phyloP scores from a whole-genome alignment of 192 early-diverging fungal species.

The Pilaira anomala region DNA sequence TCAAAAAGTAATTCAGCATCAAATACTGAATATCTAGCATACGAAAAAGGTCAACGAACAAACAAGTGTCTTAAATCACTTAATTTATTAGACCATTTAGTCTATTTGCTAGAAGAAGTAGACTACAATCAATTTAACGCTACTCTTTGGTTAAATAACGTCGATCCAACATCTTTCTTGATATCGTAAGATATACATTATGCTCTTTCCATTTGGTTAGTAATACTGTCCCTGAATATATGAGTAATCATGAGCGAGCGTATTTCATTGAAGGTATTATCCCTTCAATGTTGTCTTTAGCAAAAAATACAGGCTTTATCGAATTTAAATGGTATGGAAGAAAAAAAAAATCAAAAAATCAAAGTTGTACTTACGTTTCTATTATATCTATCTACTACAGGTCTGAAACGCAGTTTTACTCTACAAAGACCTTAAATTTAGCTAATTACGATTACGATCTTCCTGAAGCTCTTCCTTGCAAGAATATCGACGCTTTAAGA shows the following conservation, averaged over 20 bases:
- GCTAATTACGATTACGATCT: conserved; percentile 7
- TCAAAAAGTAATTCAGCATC: conserved; percentile 16
- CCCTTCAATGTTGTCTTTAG: conserved; percentile 13
- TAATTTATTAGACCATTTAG: too few species aligned
- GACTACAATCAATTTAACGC: too few species aligned
- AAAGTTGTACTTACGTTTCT: conserved; percentile 13
- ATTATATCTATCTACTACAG: conserved; percentile 19
- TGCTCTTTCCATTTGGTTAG: too few species aligned
- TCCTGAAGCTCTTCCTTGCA: conserved; percentile 1
- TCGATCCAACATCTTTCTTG: too few species aligned
- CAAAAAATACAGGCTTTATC: conserved; percentile 14
- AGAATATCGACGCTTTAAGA: conserved; percentile 3
- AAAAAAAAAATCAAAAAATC: too few species aligned
- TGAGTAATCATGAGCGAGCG: conserved; percentile 7
- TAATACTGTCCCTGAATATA: conserved; percentile 5
- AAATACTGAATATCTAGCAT: too few species aligned
- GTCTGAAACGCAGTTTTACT: conserved; percentile 1
- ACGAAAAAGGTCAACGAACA: too few species aligned
- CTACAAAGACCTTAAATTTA: not conserved
- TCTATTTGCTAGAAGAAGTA: too few species aligned
- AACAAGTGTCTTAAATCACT: too few species aligned
- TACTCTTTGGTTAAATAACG: too few species aligned
- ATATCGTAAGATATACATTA: too few species aligned
- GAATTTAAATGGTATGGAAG: conserved; percentile 18
- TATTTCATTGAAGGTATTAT: conserved; percentile 15